A percentile compares a stretch with the other conserved stretches of the same genome.
phyloP scores from a whole-genome alignment of 208 protist genomes.

The Acanthamoeba sp. region DNA sequence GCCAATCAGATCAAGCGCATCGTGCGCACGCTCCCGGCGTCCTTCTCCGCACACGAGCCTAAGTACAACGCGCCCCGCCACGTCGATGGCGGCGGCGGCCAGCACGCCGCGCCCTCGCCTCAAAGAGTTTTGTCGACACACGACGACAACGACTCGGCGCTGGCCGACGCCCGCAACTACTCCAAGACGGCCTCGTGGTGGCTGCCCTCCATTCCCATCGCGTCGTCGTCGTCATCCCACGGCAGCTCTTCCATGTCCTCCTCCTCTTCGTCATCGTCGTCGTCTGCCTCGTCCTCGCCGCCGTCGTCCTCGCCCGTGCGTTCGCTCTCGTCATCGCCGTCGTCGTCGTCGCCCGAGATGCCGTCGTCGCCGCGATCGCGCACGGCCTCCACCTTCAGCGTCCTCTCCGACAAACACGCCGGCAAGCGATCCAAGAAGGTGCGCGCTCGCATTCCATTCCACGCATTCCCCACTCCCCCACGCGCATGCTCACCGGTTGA shows the following conservation, averaged over 20 bases:
- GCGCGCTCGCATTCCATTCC: neutral
- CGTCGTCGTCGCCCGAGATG: constrained; percentile 30
- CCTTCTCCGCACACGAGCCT: neutral
- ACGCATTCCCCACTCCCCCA: neutral
- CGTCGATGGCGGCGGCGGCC: neutral
- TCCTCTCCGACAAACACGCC: neutral
- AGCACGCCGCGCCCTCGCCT: too few relatives aligned
- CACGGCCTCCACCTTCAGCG: constrained; percentile 28
- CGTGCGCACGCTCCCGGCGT: neutral
- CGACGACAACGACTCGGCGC: neutral
- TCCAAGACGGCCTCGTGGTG: constrained; percentile 42
- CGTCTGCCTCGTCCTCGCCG: neutral
- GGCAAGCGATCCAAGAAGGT: constrained; percentile 27
- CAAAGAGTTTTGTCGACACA: too few relatives aligned
- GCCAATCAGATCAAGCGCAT: constrained; percentile 48
- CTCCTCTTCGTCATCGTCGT: neutral
- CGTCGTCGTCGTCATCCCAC: neutral
- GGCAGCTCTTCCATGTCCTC: neutral
- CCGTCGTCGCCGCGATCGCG: constrained; percentile 31
- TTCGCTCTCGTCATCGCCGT: neutral
- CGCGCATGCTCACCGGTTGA: neutral
- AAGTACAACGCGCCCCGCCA: too few relatives aligned
- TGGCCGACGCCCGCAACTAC: constrained; percentile 15
- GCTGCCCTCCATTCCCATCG: constrained; percentile 16
- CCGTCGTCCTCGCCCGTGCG: neutral